Evolutionary conservation across 495 filamentous ascomycete genomes (phyloP), one percentile per base, ranked within the genome.

Genomic region (Podospora bellae-mahoneyi): DNA sequence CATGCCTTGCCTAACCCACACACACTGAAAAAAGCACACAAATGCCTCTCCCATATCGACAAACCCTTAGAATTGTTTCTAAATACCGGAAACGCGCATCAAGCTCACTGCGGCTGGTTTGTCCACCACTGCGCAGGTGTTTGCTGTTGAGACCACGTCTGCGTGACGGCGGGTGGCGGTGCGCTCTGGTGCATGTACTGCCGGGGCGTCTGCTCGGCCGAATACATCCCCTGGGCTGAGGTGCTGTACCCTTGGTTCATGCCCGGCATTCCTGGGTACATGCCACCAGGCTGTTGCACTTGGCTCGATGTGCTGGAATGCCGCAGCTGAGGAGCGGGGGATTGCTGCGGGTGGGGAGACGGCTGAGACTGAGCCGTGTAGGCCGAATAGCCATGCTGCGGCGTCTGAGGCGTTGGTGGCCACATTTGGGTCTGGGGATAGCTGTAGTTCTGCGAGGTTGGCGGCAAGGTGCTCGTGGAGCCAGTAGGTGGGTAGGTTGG

Each of bases 181-280:
- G 78, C 73, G 64, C 76, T 79, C 48, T 81, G 81, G 30, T 83
- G 83, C 81, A 88, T 82, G 73, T 88, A 90, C 72, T 89, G 87
- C 55, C 87, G 85, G 20, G 86, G 83, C 4, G 82, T 85, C 73
- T 85, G 85, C 57, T 86, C 85, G 3, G 82, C 77, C 58, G 81
- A 78, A 67, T 89, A 89, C 74, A 89, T 86, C 64, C 80, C 83
- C 75, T 86, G 83, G 57, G 78, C 79, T 19, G 81, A 76, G 48
- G 85, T 71, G 61, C 80, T 74, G 68, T 84, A 84, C 59, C 82
- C 81, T 75, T 88, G 85, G 20, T 81, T 74, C 76, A 90, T 82
- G 53, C 83, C 81, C 59, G 84, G 86, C 84, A 90, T 88, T 4
- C 83, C 81, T 26, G 85, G 78, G 66, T 88, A 89, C 75, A 88